Conservation (phyloP, 306 rosid species). For the Cyclanthera cordifolia region DNA sequence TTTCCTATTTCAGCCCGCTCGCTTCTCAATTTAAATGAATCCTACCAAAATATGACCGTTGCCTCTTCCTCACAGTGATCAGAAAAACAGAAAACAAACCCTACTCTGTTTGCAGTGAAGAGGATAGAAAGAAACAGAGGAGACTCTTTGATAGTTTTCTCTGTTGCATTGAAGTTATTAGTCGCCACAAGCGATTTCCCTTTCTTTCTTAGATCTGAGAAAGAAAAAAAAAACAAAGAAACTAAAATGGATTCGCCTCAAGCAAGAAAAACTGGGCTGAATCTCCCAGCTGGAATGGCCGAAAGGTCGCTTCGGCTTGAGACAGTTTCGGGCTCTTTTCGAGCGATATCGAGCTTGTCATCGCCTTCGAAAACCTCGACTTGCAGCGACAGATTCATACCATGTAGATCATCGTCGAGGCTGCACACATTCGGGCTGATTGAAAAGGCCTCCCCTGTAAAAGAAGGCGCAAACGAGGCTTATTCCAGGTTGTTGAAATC, state of each 20-base stretch:
- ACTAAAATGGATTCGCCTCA: slow-evolving; percentile 60
- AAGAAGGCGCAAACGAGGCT: slow-evolving; percentile 77
- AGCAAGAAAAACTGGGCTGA: slow-evolving; percentile 39
- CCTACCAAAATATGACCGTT: slow-evolving; percentile 7
- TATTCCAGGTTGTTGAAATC: slow-evolving; percentile 62
- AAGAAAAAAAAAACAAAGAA: slow-evolving; percentile 3
- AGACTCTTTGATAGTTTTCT: not conserved
- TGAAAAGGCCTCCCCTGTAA: slow-evolving; percentile 69
- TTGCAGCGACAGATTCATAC: slow-evolving; percentile 93
- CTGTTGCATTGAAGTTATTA: not conserved
- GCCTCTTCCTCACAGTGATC: slow-evolving; percentile 13
- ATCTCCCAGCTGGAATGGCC: slow-evolving; percentile 91
- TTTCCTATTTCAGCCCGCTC: no score
- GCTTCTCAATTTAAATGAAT: no score
- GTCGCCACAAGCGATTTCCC: not conserved
- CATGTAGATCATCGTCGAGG: slow-evolving; percentile 86
- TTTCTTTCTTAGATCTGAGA: not conserved
- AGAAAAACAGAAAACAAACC: not conserved
- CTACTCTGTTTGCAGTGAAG: slow-evolving; percentile 19
- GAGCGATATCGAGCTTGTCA: slow-evolving; percentile 28
- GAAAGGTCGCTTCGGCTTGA: slow-evolving; percentile 56
- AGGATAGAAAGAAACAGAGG: not conserved
- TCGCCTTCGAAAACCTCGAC: slow-evolving; percentile 45
- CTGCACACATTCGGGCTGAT: slow-evolving; percentile 77
- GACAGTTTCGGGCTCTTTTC: slow-evolving; percentile 38